Evolutionary conservation across 805 yeast genomes (phyloP), one percentile per base, ranked within the genome.

Genomic region (Candida koratica): DNA sequence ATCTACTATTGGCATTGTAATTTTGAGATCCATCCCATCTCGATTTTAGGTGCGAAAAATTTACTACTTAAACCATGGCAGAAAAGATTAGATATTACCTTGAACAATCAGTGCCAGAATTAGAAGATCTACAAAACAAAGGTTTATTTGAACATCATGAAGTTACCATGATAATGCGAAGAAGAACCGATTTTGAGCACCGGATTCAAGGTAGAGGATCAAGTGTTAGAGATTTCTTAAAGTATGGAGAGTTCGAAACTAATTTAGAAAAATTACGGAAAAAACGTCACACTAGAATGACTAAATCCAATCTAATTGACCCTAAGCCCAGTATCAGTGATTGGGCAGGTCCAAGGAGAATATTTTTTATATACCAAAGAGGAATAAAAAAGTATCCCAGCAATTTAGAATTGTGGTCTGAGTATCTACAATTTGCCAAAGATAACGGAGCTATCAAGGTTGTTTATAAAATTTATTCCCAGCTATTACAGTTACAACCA

Each of bases 111-210:
- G 88, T 89, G 52, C 95, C 96, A 0, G 99, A 93, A 60, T 71
- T 93, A 37, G 90, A 89, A 51, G 98, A 90, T 51, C 73, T 93
- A 22, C 79, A 81, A 41, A 75, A 75, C 39, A 82, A 85, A 51
- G 88, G 88, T 3, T 68, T 93, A 4, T 93, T 93, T 58, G 81
- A 79, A 27, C 84, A 84, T 48, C 75, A 75, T 47, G 98, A 93
- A 60, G 78, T 88, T 46, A 79, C 81, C 26, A 71, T 74, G 67
- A 82, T 93, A 36, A 86, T 90, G 87, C 81, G 93, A 62, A 77
- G 88, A 54, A 75, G 98, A 64, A 90, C 97, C 0, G 97, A 89
- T 60, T 93, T 88, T 51, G 99, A 93, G 61, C 96, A 93, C 57
- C 65, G 95, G 39, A 75, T 93, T 36, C 75, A 76, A 29, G 85